phyloP scores from a whole-genome alignment of 2,329 filamentous ascomycete genomes.

The Pseudogymnoascus sp. region DNA sequence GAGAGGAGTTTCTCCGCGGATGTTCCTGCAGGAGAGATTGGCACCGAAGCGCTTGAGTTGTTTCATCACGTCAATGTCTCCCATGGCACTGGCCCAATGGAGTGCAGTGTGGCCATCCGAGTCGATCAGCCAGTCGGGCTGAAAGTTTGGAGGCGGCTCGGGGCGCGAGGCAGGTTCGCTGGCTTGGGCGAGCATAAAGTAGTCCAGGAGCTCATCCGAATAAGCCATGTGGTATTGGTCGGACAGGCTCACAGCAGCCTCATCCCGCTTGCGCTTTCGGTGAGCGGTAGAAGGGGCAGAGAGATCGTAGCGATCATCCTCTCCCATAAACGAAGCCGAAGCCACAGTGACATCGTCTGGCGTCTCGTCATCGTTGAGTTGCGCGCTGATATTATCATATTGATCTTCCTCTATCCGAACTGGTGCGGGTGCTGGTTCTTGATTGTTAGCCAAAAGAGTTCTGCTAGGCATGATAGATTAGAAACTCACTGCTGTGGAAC shows the following conservation, averaged over 20 bases:
- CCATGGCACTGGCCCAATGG: slow-evolving; percentile 98
- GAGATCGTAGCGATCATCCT: slow-evolving; percentile 70
- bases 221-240: slow-evolving; percentile 87
- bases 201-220: slow-evolving; percentile 88
- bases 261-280: slow-evolving; percentile 74
- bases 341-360: slow-evolving; percentile 74
- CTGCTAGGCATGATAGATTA: slow-evolving; percentile 5
- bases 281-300: slow-evolving; percentile 57
- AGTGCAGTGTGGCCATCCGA: slow-evolving; percentile 86
- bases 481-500: slow-evolving; percentile 40
- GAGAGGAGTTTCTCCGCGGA: slow-evolving; percentile 77
- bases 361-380: slow-evolving; percentile 69
- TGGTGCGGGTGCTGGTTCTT: slow-evolving; percentile 33
- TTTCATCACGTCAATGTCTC: slow-evolving; percentile 84
- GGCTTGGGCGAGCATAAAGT: slow-evolving; percentile 82
- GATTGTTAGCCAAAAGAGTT: slow-evolving; percentile 20
- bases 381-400: slow-evolving; percentile 55
- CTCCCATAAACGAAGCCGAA: slow-evolving; percentile 77
- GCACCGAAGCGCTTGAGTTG: slow-evolving; percentile 79
- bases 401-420: slow-evolving; percentile 49
- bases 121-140: slow-evolving; percentile 88
- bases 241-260: slow-evolving; percentile 52
- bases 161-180: slow-evolving; percentile 66
- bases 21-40: slow-evolving; percentile 62
- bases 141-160: slow-evolving; percentile 76